phyloP scores from a whole-genome alignment of 169 alveolate genomes.

The Plasmodium malariae region DNA sequence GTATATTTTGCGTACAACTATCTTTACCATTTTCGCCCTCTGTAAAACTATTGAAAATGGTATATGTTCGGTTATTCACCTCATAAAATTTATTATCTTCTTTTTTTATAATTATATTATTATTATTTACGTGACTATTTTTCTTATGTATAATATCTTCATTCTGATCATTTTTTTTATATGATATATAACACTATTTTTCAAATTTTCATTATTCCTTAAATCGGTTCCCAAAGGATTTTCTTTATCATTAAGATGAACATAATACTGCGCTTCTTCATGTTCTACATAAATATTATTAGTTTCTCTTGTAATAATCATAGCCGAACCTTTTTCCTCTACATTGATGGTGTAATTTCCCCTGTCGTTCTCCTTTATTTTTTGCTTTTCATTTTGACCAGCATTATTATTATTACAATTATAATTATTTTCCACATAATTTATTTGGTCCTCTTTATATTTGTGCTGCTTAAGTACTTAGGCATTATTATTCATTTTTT shows the following conservation, averaged over 20 bases:
- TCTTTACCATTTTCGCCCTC: no score
- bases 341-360: no score
- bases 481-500: not conserved
- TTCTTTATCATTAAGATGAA: not conserved
- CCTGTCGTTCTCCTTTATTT: no score
- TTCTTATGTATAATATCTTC: not conserved
- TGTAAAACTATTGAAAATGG: no score
- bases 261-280: not conserved
- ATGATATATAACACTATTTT: not conserved
- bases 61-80: no score
- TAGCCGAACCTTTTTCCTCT: no score
- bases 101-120: no score
- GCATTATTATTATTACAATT: no score
- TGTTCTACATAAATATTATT: no score
- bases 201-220: not conserved
- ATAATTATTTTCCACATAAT: no score
- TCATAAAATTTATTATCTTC: not conserved
- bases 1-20: not conserved
- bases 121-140: not conserved
- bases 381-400: no score
- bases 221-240: not conserved
- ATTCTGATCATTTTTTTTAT: not conserved
- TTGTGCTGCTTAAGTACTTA: not conserved
- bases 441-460: not conserved
- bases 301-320: no score